Evolutionary conservation across 2,329 filamentous ascomycete species (phyloP), one percentile per base, ranked within the genome.

Genomic region (Verticillium zaregamsianum): DNA sequence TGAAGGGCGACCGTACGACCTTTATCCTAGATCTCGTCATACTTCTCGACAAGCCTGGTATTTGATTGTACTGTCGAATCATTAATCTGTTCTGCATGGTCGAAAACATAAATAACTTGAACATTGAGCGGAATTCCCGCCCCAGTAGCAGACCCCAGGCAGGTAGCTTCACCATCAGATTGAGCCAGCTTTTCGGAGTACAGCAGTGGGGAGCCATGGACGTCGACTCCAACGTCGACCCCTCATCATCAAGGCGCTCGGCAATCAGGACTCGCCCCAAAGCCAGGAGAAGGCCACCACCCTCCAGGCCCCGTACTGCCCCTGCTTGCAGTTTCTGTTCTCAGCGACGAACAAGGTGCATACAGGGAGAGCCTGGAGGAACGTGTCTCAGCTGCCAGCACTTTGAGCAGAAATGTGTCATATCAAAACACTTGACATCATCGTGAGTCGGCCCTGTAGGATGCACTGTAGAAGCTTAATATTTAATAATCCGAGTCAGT

Each of bases 321-420:
- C 56, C 56, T 17, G 56, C 56, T 25, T 58, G 56, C 35, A 28
- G 20, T 12, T 39, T 28, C 5, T 58, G 56, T 37, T 14, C 23
- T 5, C 25, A 15, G 35, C 20, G 56, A 28, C 25, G 37, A 37
- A 20, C 31, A 23, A 37, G 56, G 14, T 58, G 56, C 23, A 58
- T 58, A 1, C 56, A 58, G n/a, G 56, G 35, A 25, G 56, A 25
- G 8, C n/a, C 56, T 5, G 56, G 23, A 37, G 20, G 20, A 6
- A 20, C 56, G 9, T 58, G 56, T 28, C 56, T 58, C 5, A 23
- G 56, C n/a, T 58, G 56, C 35, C 35, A 58, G 35, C 56, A 58
- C 9, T 58, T 58, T 17, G 33, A 40, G 12, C 56, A 58, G 9
- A 28, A 25, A 37, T 58, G 56, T 31, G 35, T 39, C 14, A 37